Evolutionary conservation across 2,329 filamentous ascomycete species (phyloP).

Genomic region (Trichoderma sp.): DNA sequence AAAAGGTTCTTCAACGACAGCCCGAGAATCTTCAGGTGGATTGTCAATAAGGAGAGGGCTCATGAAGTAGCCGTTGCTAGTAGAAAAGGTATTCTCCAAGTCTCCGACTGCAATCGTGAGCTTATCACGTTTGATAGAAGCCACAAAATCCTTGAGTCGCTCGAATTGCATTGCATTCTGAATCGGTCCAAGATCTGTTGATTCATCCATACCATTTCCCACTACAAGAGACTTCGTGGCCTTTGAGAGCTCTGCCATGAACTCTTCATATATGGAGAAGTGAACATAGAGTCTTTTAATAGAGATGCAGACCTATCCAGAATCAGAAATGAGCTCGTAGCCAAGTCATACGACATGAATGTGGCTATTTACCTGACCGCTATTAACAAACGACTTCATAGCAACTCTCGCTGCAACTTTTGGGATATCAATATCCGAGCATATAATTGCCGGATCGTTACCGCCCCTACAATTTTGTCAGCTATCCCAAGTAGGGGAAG

Average conservation of each 20-base stretch:
- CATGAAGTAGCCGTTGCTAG: slow-evolving; percentile 79
- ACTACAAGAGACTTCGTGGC: slow-evolving; percentile 45
- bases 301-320: slow-evolving; percentile 51
- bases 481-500: background rate
- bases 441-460: slow-evolving; percentile 57
- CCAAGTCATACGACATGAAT: background rate
- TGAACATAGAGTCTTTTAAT: slow-evolving; percentile 61
- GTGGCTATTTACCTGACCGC: slow-evolving; percentile 44
- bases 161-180: slow-evolving; percentile 61
- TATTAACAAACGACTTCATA: slow-evolving; percentile 44
- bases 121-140: slow-evolving; percentile 34
- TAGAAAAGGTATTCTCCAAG: slow-evolving; percentile 36
- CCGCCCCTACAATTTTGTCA: slow-evolving; percentile 46
- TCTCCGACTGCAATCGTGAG: slow-evolving; percentile 37
- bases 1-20: slow-evolving; percentile 40
- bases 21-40: slow-evolving; percentile 33
- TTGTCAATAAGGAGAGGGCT: slow-evolving; percentile 63
- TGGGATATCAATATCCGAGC: slow-evolving; percentile 52
- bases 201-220: slow-evolving; percentile 37
- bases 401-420: slow-evolving; percentile 28
- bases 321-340: background rate
- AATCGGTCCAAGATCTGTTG: slow-evolving; percentile 49
- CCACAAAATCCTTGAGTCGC: background rate
- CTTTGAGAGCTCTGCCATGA: slow-evolving; percentile 40
- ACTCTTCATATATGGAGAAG: slow-evolving; percentile 55